Evolutionary conservation across 768 basidiomycete genomes (phyloP).

Genomic region (Lentinula detonsa): DNA sequence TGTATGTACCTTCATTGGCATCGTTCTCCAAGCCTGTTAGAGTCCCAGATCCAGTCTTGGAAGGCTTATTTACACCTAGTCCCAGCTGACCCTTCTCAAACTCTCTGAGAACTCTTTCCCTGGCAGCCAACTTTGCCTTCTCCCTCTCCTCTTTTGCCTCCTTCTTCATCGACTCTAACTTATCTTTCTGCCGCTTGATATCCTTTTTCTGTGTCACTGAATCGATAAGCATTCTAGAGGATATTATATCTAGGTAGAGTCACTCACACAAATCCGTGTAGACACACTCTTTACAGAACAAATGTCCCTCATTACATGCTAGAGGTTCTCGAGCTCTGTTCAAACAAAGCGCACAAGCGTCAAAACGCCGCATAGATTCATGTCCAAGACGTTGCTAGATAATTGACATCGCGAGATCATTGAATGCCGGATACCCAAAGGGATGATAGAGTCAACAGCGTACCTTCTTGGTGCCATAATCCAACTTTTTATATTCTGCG

Average conservation of each 20-base stretch:
- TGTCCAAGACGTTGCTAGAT: constrained; percentile 75
- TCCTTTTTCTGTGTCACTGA: constrained; percentile 85
- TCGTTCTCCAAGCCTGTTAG: constrained; percentile 32
- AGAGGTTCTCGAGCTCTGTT: constrained; percentile 80
- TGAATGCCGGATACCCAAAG: background rate
- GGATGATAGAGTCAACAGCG: constrained; percentile 11
- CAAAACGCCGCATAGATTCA: constrained; percentile 89
- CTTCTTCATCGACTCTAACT: constrained; percentile 64
- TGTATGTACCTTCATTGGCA: constrained; percentile 14
- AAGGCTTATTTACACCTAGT: constrained; percentile 27
- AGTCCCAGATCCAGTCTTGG: constrained; percentile 27
- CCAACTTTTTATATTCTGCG: constrained; percentile 80
- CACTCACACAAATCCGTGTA: constrained; percentile 75
- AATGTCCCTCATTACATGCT: constrained; percentile 78
- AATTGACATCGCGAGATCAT: background rate
- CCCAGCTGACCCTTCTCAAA: constrained; percentile 86
- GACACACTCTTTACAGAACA: constrained; percentile 96
- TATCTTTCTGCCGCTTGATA: constrained; percentile 85
- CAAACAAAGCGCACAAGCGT: constrained; percentile 87
- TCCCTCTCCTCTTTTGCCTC: constrained; percentile 79
- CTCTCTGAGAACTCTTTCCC: constrained; percentile 84
- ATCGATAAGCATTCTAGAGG: constrained; percentile 4
- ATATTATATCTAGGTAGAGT: background rate
- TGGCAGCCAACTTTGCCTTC: constrained; percentile 64
- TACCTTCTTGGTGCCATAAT: constrained; percentile 80